Evolutionary conservation across 495 filamentous ascomycete genomes (phyloP).

Genomic region (Hyaloscypha hepaticicola): DNA sequence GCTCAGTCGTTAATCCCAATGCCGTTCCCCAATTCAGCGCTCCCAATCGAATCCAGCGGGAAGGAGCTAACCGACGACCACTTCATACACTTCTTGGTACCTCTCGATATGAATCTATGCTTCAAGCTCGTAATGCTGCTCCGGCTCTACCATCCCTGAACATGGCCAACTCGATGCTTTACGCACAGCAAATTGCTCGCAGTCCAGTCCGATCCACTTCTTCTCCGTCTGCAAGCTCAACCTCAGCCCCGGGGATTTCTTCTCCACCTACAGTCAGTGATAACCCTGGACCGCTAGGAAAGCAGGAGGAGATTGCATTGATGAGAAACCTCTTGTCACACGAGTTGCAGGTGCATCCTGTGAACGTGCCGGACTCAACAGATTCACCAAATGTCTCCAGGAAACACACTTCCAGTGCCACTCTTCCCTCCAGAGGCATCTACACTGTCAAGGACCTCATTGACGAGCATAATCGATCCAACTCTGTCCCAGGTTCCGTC

Average conservation of each 20-base stretch:
- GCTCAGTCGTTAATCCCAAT: slow-evolving; percentile 32
- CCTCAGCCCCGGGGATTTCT: not conserved
- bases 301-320: not conserved
- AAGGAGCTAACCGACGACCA: slow-evolving; percentile 27
- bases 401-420: not conserved
- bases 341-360: not conserved
- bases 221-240: not conserved
- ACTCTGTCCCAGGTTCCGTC: slow-evolving; percentile 3
- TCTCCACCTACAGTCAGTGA: not conserved
- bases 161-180: slow-evolving; percentile 27
- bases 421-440: not conserved
- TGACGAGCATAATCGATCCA: slow-evolving; percentile 1
- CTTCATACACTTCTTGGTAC: slow-evolving; percentile 17
- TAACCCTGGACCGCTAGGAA: not conserved
- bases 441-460: not conserved
- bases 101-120: slow-evolving; percentile 12
- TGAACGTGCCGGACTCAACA: not conserved
- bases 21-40: slow-evolving; percentile 28
- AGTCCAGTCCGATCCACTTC: not conserved
- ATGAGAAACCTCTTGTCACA: not conserved
- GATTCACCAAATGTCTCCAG: not conserved
- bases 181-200: slow-evolving; percentile 25
- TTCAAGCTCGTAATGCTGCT: slow-evolving; percentile 16
- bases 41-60: slow-evolving; percentile 32
- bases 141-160: slow-evolving; percentile 24